phyloP scores from a whole-genome alignment of 2,329 filamentous ascomycete species.

The Herpotrichia juniperi region DNA sequence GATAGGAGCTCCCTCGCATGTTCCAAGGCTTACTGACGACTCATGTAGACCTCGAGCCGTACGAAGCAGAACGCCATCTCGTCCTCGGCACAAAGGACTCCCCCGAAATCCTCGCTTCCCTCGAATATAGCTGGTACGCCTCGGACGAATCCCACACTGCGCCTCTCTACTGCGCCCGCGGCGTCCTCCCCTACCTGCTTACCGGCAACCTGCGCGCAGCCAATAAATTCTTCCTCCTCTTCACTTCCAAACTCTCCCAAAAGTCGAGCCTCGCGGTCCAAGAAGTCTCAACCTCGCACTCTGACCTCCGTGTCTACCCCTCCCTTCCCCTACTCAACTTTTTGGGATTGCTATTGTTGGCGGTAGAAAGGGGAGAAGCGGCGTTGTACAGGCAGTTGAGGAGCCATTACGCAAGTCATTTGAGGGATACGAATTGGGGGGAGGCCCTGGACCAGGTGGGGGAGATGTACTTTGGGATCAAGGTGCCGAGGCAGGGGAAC shows the following conservation, averaged over 20 bases:
- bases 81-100: slow-evolving; percentile 89
- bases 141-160: slow-evolving; percentile 88
- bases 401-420: slow-evolving; percentile 78
- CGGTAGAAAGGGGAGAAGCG: slow-evolving; percentile 77
- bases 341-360: slow-evolving; percentile 80
- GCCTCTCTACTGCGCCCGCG: slow-evolving; percentile 82
- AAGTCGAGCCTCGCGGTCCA: slow-evolving; percentile 74
- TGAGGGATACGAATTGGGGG: slow-evolving; percentile 81
- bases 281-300: slow-evolving; percentile 75
- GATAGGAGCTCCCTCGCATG: not conserved
- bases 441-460: slow-evolving; percentile 83
- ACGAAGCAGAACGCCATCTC: slow-evolving; percentile 92
- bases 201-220: slow-evolving; percentile 90
- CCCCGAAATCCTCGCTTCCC: slow-evolving; percentile 74
- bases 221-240: slow-evolving; percentile 79
- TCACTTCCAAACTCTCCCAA: slow-evolving; percentile 69
- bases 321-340: slow-evolving; percentile 96
- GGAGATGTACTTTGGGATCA: slow-evolving; percentile 96
- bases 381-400: slow-evolving; percentile 84
- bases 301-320: slow-evolving; percentile 83
- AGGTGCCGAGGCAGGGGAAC: slow-evolving; percentile 86
- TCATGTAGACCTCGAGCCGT: slow-evolving; percentile 79
- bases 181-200: slow-evolving; percentile 87
- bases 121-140: slow-evolving; percentile 95
- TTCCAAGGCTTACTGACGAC: slow-evolving; percentile 4